Conservation (phyloP, 345 rosid species). For the Citrus cavaleriei region DNA sequence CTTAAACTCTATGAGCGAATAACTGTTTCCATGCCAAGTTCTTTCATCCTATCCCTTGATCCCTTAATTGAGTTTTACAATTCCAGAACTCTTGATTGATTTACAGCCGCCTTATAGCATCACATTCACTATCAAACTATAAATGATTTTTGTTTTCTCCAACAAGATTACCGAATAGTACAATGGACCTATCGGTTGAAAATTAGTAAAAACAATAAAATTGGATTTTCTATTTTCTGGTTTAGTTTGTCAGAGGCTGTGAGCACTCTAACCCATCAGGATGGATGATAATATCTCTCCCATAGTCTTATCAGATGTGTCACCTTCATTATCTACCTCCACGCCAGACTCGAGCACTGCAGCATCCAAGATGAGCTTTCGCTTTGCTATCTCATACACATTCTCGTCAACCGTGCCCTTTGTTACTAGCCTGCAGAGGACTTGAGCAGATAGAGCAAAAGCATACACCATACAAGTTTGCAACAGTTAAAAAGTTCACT, state of each 20-base stretch:
- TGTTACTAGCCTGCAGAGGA: conserved; percentile 66
- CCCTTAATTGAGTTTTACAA: background rate
- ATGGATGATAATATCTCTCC: conserved; percentile 87
- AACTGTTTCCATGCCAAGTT: too few relatives aligned
- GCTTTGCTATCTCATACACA: conserved; percentile 83
- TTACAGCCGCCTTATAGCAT: background rate
- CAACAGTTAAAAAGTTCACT: background rate
- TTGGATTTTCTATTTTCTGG: background rate
- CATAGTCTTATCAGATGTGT: conserved; percentile 71
- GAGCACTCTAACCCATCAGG: conserved; percentile 45
- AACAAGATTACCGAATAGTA: conserved; percentile 10
- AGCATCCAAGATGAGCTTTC: conserved; percentile 82
- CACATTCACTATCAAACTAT: background rate
- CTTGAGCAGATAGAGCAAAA: background rate
- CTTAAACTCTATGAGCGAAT: too few relatives aligned
- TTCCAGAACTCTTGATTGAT: too few relatives aligned
- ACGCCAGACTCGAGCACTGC: conserved; percentile 83
- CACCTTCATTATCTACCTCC: conserved; percentile 53
- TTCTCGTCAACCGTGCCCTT: conserved; percentile 92
- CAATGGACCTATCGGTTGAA: conserved; percentile 2
- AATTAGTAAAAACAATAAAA: background rate
- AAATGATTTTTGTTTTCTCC: background rate
- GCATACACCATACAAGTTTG: background rate
- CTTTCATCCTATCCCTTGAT: background rate
- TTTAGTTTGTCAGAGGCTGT: background rate